phyloP scores from a whole-genome alignment of 306 rosid species.

The Cucurbita maxima region DNA sequence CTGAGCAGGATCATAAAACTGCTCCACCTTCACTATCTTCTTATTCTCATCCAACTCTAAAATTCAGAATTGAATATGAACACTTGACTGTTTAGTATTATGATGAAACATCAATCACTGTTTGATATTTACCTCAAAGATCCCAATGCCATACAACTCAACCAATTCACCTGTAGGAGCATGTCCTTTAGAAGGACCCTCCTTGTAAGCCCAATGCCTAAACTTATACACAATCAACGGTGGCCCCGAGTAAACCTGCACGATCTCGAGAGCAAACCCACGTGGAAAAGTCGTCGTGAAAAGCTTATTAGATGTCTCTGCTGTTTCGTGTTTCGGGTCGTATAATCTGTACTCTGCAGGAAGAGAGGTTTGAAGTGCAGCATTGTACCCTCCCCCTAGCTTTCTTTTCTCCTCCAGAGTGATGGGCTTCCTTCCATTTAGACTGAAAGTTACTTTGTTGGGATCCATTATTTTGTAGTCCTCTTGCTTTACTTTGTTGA shows the following conservation, averaged over 20 bases:
- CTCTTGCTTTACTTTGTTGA: conserved; percentile 18
- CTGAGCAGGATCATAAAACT: conserved; percentile 50
- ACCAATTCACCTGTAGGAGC: conserved; percentile 42
- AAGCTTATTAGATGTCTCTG: conserved; percentile 27
- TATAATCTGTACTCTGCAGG: conserved; percentile 31
- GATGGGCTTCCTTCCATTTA: conserved; percentile 23
- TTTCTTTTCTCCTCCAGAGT: conserved; percentile 25
- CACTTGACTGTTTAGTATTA: background rate
- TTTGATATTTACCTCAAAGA: conserved; percentile 24
- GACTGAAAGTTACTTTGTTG: conserved; percentile 23
- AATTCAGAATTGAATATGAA: background rate
- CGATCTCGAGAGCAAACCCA: conserved; percentile 50
- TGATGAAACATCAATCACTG: background rate
- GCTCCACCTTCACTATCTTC: conserved; percentile 48
- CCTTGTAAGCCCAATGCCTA: conserved; percentile 72
- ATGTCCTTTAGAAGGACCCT: conserved; percentile 54
- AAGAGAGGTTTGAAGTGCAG: conserved; percentile 37
- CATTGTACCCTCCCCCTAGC: conserved; percentile 55
- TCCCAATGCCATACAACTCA: conserved; percentile 41
- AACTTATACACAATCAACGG: conserved; percentile 45
- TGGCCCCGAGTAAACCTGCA: conserved; percentile 40
- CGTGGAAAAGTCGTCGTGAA: conserved; percentile 49
- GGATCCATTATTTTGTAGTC: conserved; percentile 37
- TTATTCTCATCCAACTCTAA: conserved; percentile 34
- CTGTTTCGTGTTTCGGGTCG: conserved; percentile 31